Evolutionary conservation across 495 filamentous ascomycete genomes (phyloP), one percentile per base, ranked within the genome.

Genomic region (Daldinia bambusicola): DNA sequence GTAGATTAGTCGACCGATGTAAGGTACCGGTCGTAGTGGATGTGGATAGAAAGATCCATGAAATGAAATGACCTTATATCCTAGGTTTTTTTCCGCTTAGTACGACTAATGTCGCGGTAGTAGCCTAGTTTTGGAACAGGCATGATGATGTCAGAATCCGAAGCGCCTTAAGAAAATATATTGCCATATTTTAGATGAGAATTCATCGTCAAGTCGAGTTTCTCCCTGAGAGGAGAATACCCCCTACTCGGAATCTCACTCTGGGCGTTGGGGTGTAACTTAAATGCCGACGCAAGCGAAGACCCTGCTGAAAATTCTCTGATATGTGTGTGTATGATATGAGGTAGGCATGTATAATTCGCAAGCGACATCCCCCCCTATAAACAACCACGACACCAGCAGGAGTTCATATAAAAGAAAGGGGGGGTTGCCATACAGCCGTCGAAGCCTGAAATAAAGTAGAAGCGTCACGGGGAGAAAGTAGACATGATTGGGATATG

Each of bases 21-120:
- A 74, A 74, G 71, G 71, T 74, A 74, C 71, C 71, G 71, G 63
- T 63, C 63, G 59, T 67, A 61, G 71, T 67, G 62, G 71, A 63
- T 59, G 61, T 62, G 16, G 67, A 61, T 67, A 41, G 55, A 41
- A 53, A 60, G 55, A 69, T 41, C 67, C 66, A 59, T 71, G 55
- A 61, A 66, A 70, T 61, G 37, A 69, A 48, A 55, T 66, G 63
- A 70, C 66, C 66, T 56, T 74, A 3, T 1, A 66, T 56, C 48
- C 43, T 69, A 20, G 58, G 55, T 26, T 26, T 69, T 67, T 74
- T 71, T 63, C 63, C 61, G 61, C 61, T 67, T 59, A 52, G 32
- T 45, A 61, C 57, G 52, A 70, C 41, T 63, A 51, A 18, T 61
- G 70, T 74, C n/a, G 61, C 62, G 59, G 61, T 66, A 70, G 66